Percentiles rank a stretch among this genome's conserved stretches.
Evolutionary conservation across 352 stramenopile genomes (phyloP).

Genomic region (Phytophthora pseudosyringae): DNA sequence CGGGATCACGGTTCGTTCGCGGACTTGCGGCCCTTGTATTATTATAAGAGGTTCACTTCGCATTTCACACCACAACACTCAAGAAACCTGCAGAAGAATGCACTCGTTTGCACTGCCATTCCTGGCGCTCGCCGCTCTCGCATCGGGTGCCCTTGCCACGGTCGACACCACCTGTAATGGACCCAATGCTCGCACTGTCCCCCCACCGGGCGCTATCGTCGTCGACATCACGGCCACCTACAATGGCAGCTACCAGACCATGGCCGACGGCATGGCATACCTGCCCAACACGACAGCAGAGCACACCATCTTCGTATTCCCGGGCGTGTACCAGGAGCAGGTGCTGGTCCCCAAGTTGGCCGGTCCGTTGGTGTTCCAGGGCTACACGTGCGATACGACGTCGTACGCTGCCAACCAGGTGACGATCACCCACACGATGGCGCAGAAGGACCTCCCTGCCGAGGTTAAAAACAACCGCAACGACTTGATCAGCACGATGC

Average conservation of each 20-base stretch:
- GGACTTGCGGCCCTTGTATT: neutral
- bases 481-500: slow-evolving; percentile 12
- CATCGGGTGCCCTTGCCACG: neutral
- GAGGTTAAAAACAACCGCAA: slow-evolving; percentile 7
- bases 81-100: neutral
- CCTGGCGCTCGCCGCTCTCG: neutral
- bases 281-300: slow-evolving; percentile 10
- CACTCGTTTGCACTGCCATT: neutral
- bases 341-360: slow-evolving; percentile 6
- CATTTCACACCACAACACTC: neutral
- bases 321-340: slow-evolving; percentile 26
- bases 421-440: slow-evolving; percentile 16
- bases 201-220: slow-evolving; percentile 10
- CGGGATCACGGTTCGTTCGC: neutral
- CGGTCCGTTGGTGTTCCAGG: slow-evolving; percentile 17
- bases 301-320: slow-evolving; percentile 25
- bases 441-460: slow-evolving; percentile 11
- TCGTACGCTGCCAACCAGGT: slow-evolving; percentile 20
- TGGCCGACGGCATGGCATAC: slow-evolving; percentile 5
- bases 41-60: slow-evolving; percentile 5
- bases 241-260: slow-evolving; percentile 10
- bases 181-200: slow-evolving; percentile 10
- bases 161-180: slow-evolving; percentile 6
- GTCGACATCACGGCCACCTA: slow-evolving; percentile 15
- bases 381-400: slow-evolving; percentile 28